These are phyloP conservation scores for Picea mariana DNA, from an alignment of 83 land plant genomes.

Conservation along the genomic window DNA sequence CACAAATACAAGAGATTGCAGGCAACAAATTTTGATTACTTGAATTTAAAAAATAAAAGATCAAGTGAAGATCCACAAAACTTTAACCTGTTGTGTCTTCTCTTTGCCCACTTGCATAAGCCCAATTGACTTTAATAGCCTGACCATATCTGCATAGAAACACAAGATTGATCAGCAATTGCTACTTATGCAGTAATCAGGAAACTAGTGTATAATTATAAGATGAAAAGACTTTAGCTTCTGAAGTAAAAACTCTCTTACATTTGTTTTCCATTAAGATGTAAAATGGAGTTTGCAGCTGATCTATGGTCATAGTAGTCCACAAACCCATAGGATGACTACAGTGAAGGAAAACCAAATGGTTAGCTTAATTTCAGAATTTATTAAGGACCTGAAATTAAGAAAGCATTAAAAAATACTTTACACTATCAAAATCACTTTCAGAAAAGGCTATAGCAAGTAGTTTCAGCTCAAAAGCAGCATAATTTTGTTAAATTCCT, in stretches of 20 bases:
- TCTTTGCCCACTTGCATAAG: constrained; percentile 97
- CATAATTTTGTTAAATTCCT: no score
- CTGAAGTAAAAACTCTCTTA: constrained; percentile 32
- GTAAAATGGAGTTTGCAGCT: constrained; percentile 86
- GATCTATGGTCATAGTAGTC: constrained; percentile 94
- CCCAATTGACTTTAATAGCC: constrained; percentile 99
- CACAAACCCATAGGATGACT: constrained; percentile 99
- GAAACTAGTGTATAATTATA: not conserved
- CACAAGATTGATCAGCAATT: not conserved
- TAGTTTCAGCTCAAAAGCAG: no score
- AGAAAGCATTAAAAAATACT: no score
- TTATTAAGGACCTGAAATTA: no score
- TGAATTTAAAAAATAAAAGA: not conserved
- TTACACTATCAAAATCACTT: no score
- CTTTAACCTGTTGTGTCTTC: constrained; percentile 95
- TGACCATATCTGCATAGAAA: constrained; percentile 79
- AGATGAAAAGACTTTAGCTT: not conserved
- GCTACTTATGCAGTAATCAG: no score
- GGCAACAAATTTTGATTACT: not conserved
- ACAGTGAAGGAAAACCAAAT: constrained; percentile 18
- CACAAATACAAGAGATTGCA: not conserved
- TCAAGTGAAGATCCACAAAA: not conserved
- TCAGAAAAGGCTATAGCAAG: no score
- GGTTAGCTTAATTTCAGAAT: not conserved
- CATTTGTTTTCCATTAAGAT: constrained; percentile 91